Evolutionary conservation across 2,329 filamentous ascomycete species (phyloP), one percentile per base, ranked within the genome.

Genomic region (Mariannaea sp.): DNA sequence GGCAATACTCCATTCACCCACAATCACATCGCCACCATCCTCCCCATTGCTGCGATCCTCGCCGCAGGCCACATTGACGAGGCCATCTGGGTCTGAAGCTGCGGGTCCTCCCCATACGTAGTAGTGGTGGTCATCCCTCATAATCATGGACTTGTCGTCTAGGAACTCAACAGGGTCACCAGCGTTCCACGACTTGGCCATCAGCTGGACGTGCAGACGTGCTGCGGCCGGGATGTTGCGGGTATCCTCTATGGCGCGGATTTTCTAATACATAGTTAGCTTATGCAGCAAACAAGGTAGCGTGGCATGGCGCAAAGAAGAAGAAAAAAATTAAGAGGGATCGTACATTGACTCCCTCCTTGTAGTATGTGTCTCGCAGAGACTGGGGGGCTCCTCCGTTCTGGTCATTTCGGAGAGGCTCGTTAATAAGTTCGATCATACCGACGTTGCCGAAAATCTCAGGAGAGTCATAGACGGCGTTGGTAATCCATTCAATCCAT

Each of bases 121-220:
- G 66, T 85, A 86, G 24, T 80, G 76, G 64, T 85, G 82, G 68
- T 84, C 78, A 64, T 86, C 82, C 60, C 79, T 86, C 14, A 77
- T 77, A 4, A 77, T 72, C 61, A 73, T 75, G 33, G 72, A 68
- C 12, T 70, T 70, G 58, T 73, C 69, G 10, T 69, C 63, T 9
- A 84, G 68, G 47, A 70, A 72, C 45, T 76, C 59, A 20, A 71
- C 76, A 1, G 82, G 79, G 59, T 84, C 74, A 7, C 81, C 81
- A 3, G 80, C 76, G n/a, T 77, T 79, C 82, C 82, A 86, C 45
- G 73, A 67, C 20, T 73, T 62, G 56, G 81, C 76, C 73, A 76
- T 75, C 63, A 76, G 71, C 42, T 71, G 77, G 35, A 86, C 76
- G 61, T 85, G 81, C 8, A 85, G 71, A 43, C 74, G 72, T 49